These are phyloP conservation scores for Anisodus acutangulus DNA, from an alignment of 257 asterid species.

Conservation along the genomic window DNA sequence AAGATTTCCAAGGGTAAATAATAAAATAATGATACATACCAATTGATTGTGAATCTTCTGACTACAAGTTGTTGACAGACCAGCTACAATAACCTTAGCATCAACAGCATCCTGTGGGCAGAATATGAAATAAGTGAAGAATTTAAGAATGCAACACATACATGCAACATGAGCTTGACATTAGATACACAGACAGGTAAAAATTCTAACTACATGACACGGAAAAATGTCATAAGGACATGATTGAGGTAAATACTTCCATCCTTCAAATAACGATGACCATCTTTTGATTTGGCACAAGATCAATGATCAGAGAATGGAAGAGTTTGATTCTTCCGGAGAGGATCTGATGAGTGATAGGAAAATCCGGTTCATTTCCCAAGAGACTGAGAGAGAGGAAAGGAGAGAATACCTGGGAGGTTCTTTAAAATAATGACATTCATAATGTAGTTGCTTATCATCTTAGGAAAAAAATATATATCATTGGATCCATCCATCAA, in stretches of 20 bases:
- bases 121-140: constrained; percentile 25
- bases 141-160: neutral
- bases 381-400: neutral
- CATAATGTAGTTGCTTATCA: neutral
- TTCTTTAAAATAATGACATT: neutral
- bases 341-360: neutral
- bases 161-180: constrained; percentile 8
- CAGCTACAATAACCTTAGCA: constrained; percentile 81
- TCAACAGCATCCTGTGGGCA: constrained; percentile 73
- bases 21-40: constrained; percentile 50
- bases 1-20: neutral
- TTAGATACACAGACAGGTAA: neutral
- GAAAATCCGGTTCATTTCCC: neutral
- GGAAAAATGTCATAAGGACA: neutral
- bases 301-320: neutral
- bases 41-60: constrained; percentile 99
- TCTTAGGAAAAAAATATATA: neutral
- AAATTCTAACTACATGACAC: neutral
- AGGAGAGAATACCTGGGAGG: neutral
- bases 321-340: neutral
- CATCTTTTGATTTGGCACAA: neutral
- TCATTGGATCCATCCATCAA: neutral
- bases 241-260: neutral
- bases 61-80: constrained; percentile 93
- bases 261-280: neutral